phyloP scores from a whole-genome alignment of 129 eudicot species.

The Apium graveolens region DNA sequence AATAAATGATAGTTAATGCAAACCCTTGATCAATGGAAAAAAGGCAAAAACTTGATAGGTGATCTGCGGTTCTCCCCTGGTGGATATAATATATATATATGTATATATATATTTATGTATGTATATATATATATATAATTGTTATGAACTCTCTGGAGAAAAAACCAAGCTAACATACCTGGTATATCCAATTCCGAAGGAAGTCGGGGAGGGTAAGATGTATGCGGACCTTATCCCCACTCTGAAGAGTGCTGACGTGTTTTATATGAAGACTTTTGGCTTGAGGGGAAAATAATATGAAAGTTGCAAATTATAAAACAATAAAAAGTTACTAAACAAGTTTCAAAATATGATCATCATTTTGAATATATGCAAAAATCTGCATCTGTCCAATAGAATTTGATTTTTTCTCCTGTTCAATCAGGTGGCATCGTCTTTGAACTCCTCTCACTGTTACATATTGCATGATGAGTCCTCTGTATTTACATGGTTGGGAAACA shows the following conservation, averaged over 20 bases:
- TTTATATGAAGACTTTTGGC: neutral
- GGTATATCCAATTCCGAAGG: no score
- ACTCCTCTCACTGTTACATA: slow-evolving; percentile 82
- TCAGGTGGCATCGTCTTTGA: slow-evolving; percentile 81
- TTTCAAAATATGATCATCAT: neutral
- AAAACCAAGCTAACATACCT: no score
- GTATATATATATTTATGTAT: no score
- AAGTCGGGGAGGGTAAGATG: neutral
- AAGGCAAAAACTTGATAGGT: neutral
- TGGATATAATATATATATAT: no score
- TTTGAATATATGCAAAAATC: neutral
- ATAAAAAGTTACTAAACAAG: neutral
- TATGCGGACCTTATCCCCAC: neutral
- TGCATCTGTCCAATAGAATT: neutral
- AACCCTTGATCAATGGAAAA: neutral
- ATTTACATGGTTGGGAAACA: slow-evolving; percentile 71
- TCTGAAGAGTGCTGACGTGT: neutral
- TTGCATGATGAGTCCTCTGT: slow-evolving; percentile 60
- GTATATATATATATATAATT: no score
- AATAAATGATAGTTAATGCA: neutral
- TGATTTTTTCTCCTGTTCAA: slow-evolving; percentile 6
- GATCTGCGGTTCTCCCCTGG: no score
- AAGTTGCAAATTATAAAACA: neutral
- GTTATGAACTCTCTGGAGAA: no score
- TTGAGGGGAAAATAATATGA: neutral